Evolutionary conservation across 164 flowering plant species (phyloP), one percentile per base, ranked within the genome.

Genomic region (Berberis vulgaris): DNA sequence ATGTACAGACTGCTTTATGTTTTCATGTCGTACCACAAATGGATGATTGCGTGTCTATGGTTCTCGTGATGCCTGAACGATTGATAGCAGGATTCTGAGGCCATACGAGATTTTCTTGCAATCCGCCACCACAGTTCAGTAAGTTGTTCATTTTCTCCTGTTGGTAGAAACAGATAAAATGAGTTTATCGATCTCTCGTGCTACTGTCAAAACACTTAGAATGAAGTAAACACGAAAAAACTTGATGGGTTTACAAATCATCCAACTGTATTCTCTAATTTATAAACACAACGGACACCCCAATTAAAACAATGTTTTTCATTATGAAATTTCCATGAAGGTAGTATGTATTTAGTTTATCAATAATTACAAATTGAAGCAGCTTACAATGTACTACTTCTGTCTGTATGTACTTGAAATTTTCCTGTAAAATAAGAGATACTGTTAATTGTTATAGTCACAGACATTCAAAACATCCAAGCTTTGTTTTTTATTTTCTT

Each of bases 31-130:
- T 81, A 84, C 88, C 88, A 67, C 88, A 82, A 10, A 84, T 75
- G 1, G 94, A 87, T 49, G 88, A 87, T 55, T 79, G 87, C 4
- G 89, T 79, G 71, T 87, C 88, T 2, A 80, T 72, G 13, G 86
- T 70, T 1, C 70, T 71, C 4, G 86, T 68, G 6, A 72, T 45
- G 54, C 73, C 65, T 40, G 84, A 56, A 42, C 62, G 72, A 70
- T 63, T 74, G 3, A 67, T 69, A 59, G 62, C 68, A 56, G 63
- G 65, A 73, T 65, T 72, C 49, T 71, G 83, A 45, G 73, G 45
- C 79, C 79, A 77, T 8, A 71, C 55, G 11, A 58, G 60, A 53
- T 65, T 54, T 3, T 75, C 75, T 60, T 70, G 26, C 1, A 72
- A 6, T 68, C 75, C 77, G 65, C 41, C 64, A 1, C 67, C 74